phyloP scores from a whole-genome alignment of 805 yeast genomes.

The Candida sphagnicola region DNA sequence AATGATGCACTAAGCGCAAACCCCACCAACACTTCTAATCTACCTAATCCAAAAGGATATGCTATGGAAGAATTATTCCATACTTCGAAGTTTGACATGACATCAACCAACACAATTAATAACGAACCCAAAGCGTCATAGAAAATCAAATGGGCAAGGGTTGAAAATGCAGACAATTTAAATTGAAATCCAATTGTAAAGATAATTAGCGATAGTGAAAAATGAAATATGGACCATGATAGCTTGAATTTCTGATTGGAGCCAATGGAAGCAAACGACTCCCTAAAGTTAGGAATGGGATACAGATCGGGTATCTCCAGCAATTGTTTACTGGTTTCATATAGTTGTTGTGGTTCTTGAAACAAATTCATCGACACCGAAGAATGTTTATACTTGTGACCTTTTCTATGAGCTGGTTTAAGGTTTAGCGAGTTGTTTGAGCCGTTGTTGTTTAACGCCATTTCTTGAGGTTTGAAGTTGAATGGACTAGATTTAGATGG shows the following conservation, averaged over 20 bases:
- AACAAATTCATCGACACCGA: conserved; percentile 94
- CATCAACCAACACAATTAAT: conserved; percentile 64
- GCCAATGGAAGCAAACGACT: conserved; percentile 58
- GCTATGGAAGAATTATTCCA: conserved; percentile 82
- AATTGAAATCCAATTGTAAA: conserved; percentile 58
- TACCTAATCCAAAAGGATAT: conserved; percentile 90
- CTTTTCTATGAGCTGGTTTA: conserved; percentile 75
- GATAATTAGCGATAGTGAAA: conserved; percentile 48
- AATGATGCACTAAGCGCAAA: conserved; percentile 83
- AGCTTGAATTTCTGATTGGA: conserved; percentile 56
- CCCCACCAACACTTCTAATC: conserved; percentile 83
- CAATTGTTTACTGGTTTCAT: conserved; percentile 49
- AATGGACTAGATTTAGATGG: conserved; percentile 46
- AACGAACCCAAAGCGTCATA: conserved; percentile 82
- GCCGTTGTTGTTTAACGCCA: conserved; percentile 25
- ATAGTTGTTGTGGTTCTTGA: conserved; percentile 73
- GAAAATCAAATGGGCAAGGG: conserved; percentile 81
- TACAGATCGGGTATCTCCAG: conserved; percentile 56
- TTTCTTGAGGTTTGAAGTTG: conserved; percentile 57
- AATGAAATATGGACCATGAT: conserved; percentile 56
- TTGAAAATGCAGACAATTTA: conserved; percentile 58
- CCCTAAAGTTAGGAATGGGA: conserved; percentile 69
- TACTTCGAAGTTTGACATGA: conserved; percentile 87
- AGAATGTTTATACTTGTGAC: conserved; percentile 93
- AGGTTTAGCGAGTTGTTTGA: conserved; percentile 22